Conservation (phyloP, 768 basidiomycete genomes). For the Kwoniella sp. region DNA sequence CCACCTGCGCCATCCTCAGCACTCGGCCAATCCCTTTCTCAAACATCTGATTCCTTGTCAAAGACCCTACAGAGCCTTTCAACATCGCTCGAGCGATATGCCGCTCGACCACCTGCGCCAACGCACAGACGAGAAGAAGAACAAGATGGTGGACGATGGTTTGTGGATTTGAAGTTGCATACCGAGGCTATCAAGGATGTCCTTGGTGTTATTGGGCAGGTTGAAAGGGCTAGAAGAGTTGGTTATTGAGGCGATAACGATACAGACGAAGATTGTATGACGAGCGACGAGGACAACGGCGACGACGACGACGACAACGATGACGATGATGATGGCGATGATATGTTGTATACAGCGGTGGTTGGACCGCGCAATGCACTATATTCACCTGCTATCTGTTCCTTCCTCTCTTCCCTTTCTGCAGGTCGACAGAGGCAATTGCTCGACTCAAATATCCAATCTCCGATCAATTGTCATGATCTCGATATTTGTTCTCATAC, state of each 20-base stretch:
- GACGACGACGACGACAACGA: not conserved
- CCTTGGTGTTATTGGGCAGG: slow-evolving; percentile 17
- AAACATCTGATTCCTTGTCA: slow-evolving; percentile 14
- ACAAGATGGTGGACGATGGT: slow-evolving; percentile 16
- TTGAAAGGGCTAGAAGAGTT: slow-evolving; percentile 14
- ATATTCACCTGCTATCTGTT: no score
- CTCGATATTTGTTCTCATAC: no score
- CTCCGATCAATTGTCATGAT: no score
- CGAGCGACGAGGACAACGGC: not conserved
- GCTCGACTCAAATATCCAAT: no score
- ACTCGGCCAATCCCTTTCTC: slow-evolving; percentile 5
- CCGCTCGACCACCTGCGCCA: not conserved
- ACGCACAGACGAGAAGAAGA: not conserved
- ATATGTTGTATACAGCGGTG: no score
- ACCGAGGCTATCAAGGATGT: slow-evolving; percentile 30
- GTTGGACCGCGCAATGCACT: no score
- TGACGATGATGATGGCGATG: not conserved
- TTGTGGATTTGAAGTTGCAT: slow-evolving; percentile 24
- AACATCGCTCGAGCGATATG: slow-evolving; percentile 17
- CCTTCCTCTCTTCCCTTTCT: no score
- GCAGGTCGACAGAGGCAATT: no score
- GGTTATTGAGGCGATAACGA: slow-evolving; percentile 7
- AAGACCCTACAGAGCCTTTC: slow-evolving; percentile 15
- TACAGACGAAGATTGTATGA: not conserved
- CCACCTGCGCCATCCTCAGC: slow-evolving; percentile 6